phyloP scores from a whole-genome alignment of 2,329 filamentous ascomycete species.

The Colletotrichum costaricense region DNA sequence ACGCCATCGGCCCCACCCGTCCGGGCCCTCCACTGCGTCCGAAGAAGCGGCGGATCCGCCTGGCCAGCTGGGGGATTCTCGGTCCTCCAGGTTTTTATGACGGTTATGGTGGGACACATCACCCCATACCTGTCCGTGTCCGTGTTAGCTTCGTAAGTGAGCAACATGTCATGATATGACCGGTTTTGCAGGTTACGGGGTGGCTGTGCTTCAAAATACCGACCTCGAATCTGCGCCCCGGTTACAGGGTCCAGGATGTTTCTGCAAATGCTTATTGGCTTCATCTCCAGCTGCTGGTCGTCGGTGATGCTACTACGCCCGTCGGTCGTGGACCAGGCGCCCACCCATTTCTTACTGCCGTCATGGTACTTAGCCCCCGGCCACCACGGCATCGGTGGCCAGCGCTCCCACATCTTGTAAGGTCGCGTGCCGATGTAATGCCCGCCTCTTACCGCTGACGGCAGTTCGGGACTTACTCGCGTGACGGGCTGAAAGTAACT shows the following conservation, averaged over 20 bases:
- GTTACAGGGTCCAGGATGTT: background rate
- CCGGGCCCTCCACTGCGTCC: background rate
- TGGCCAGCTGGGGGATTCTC: background rate
- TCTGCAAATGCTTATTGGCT: background rate
- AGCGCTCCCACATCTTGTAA: conserved; percentile 18
- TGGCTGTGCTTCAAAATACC: background rate
- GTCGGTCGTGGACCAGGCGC: background rate
- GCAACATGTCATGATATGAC: background rate
- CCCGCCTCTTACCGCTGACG: background rate
- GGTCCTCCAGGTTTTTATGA: background rate
- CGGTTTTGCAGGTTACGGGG: background rate
- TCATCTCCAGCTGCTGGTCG: background rate
- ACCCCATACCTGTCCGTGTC: background rate
- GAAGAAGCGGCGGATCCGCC: background rate
- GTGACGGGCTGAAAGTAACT: conserved; percentile 15
- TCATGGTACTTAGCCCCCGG: background rate
- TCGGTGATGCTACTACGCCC: background rate
- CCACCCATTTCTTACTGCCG: background rate
- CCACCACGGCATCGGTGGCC: conserved; percentile 29
- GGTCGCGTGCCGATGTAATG: background rate
- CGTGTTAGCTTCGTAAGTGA: background rate
- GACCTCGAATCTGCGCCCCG: background rate
- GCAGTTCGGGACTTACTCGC: background rate
- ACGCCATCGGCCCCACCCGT: background rate
- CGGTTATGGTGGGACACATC: background rate